Evolutionary conservation across 768 basidiomycete genomes (phyloP), one percentile per base, ranked within the genome.

Genomic region (Amanita thiersii): DNA sequence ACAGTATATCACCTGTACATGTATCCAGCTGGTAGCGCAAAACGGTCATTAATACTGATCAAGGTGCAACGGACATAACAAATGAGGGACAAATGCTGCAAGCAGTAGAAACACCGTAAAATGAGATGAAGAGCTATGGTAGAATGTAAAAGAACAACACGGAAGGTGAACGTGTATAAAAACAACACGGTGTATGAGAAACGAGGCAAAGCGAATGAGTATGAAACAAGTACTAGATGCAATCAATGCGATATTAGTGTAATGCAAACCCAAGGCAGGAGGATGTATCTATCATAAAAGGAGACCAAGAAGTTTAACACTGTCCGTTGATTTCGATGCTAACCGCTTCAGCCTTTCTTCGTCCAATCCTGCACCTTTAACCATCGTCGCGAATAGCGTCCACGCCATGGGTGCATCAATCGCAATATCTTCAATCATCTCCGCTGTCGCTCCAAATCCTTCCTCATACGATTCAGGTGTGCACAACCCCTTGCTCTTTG

Each of bases 381-480:
- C 61, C 65, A 94, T 77, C 45, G 75, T 65, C 9, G 79, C 86
- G 57, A 89, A 79, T 45, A 81, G 75, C 31, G 71, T 59, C 65
- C 83, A 82, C 0, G 91, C 94, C 54, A 81, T 82, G 6, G 94
- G 93, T 34, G 85, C 86, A 57, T 98, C 92, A 51, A 92, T 81
- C 21, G 83, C 81, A 44, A 92, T 75, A 55, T 97, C 92, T 52
- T 91, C 89, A 52, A 98, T 70, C 42, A 81, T 62, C 60, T 90
- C 87, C 19, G 81, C 77, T 38, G 77, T 69, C 0, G 73, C 69
- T 34, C 55, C 56, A 58, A 94, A 79, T 10, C 89, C 88, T 45
- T 81, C 72, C 61, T 89, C 82, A 58, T 96, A 81, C 2, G 73
- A 59, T 3, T 70, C 73, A 3, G 69, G 37, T 1, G 77, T 67